Base-by-base conservation (phyloP, 2,329 filamentous ascomycete species). In the Myrmaecium sp. region DNA sequence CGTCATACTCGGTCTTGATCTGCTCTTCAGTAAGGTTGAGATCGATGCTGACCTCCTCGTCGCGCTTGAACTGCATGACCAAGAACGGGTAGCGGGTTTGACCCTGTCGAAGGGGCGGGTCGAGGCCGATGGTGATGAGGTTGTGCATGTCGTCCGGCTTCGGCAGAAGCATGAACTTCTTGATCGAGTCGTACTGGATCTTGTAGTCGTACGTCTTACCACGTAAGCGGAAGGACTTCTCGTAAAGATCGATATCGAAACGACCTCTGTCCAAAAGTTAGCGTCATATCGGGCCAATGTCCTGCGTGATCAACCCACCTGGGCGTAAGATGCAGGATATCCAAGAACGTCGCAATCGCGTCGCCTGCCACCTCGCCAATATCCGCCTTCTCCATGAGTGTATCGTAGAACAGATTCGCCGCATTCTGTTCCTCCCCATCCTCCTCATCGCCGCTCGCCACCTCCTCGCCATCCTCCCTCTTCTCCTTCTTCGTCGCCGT, bases 171-270 rank as follows among this genome's bases (percentile, higher is more conserved):
- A 98, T 94, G 51, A 95, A 95, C 53, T 95, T 95, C 64, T 98
- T 98, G 58, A 95, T 83, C 26, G 76, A 73, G 31, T 94, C 81
- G 56, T 94, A 98, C 52, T 94, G 83, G 38, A 98, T 95, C 68
- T 98, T 98, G 71, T 98, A 98, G 60, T 98, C 91, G 62, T 98
- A 98, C 14, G 89, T 98, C 60, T 98, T 98, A 45, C 89, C 89
- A 38, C 89, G 86, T 34, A 98, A 68, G 35, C 89, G 78, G 67
- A 98, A 95, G 2, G 89, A 95, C 10, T 73, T 76, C 54, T 95
- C 89, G 66, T 98, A 98, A 78, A 98, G 93, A 54, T 98, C 89
- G 58, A 98, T 93, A 52, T 95, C 89, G 65, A 98, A 98, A 39
- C 89, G 86, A 52, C 89, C 91, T 78, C 89, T 84, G 55, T 33